Base-by-base conservation (phyloP, 805 yeast species). In the Candida boidinii region DNA sequence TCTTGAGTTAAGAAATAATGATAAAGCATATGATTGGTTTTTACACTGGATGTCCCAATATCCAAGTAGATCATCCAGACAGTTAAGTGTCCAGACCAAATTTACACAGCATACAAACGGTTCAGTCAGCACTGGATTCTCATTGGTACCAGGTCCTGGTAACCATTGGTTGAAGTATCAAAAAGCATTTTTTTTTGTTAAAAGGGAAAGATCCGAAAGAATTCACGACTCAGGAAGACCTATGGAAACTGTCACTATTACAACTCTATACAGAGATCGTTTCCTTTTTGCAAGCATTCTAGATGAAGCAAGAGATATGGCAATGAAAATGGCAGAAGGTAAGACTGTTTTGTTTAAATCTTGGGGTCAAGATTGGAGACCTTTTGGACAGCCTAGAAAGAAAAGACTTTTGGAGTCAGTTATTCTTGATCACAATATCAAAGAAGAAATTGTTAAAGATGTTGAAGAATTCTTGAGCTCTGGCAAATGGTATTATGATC, bases 291-390 rank as follows among this genome's bases (percentile, higher is more conserved):
- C 67, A 19, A 76, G 80, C 7, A 62, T 59, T 39, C 64, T 92
- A 34, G 69, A 67, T 13, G 97, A 92, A 48, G 97, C 97, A 3
- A 85, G 88, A 47, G 58, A 65, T 24, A 58, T 85, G 62, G 97
- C 97, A 0, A 66, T 87, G 51, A 75, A 74, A 46, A 69, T 79
- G 20, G 79, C 82, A 38, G 94, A 86, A 51, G 97, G 98, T 7
- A 90, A 87, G 51, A 92, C 97, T 0, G 97, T 92, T 7, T 61
- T 92, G 5, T 92, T 73, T 55, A 85, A 96, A 4, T 82, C 95
- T 9, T 90, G 92, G 85, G 98, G 97, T 1, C 95, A 95, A 19
- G 98, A 92, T 51, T 92, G 98, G 98, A 68, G 97, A 49, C 95
- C 95, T 4, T 92, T 92, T 63, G 98, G 98, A 2, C 88, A 79